Conservation (phyloP, 768 basidiomycete genomes). For the Postia placenta region DNA sequence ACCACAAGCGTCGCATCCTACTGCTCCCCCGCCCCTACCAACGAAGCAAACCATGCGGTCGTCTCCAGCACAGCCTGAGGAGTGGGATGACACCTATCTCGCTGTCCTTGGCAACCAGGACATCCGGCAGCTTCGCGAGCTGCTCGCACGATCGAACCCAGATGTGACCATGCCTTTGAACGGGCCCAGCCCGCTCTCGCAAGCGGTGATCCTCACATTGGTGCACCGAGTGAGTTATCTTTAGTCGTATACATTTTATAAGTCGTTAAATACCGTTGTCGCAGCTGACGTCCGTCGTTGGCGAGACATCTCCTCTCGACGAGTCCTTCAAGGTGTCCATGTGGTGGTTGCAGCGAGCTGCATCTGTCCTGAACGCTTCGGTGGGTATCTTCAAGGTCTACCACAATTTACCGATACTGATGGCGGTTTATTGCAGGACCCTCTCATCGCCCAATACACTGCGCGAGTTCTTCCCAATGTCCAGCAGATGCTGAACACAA, state of each 20-base stretch:
- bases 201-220: conserved; percentile 78
- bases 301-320: conserved; percentile 71
- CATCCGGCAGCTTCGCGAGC: conserved; percentile 62
- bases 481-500: conserved; percentile 67
- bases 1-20: conserved; percentile 77
- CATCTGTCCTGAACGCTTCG: conserved; percentile 65
- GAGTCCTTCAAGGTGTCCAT: conserved; percentile 76
- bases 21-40: conserved; percentile 54
- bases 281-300: conserved; percentile 69
- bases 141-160: conserved; percentile 68
- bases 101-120: conserved; percentile 75
- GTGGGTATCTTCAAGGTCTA: conserved; percentile 31
- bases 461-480: conserved; percentile 78
- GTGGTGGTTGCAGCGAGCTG: conserved; percentile 83
- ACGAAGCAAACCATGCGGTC: conserved; percentile 24
- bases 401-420: not conserved
- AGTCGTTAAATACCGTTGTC: conserved; percentile 45
- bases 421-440: conserved; percentile 43
- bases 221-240: conserved; percentile 63
- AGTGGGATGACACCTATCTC: conserved; percentile 83
- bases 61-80: conserved; percentile 46
- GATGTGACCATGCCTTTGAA: conserved; percentile 77
- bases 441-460: conserved; percentile 76
- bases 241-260: not conserved
- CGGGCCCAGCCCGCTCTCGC: conserved; percentile 64